phyloP scores from a whole-genome alignment of 2,329 filamentous ascomycete species.

The Apiospora marii region DNA sequence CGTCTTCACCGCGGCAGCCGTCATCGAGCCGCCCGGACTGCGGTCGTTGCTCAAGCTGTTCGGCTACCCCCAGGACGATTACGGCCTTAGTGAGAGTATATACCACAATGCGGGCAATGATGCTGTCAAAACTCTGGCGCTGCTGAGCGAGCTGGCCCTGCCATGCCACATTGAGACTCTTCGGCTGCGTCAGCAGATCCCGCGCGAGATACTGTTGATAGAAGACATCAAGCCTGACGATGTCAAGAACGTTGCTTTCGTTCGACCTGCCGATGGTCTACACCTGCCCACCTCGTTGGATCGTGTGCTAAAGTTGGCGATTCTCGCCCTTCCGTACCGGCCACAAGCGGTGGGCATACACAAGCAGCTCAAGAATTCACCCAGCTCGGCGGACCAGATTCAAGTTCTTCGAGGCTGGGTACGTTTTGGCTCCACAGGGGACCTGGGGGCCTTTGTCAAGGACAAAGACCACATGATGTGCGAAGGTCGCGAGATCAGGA shows the following conservation, averaged over 20 bases:
- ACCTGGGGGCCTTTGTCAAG: neutral
- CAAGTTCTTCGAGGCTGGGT: constrained; percentile 3
- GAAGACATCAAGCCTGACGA: neutral
- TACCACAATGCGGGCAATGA: constrained; percentile 11
- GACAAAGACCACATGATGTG: neutral
- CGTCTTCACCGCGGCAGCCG: neutral
- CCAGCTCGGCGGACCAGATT: neutral
- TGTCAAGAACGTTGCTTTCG: neutral
- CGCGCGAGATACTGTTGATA: neutral
- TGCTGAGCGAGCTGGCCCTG: neutral
- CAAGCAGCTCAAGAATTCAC: constrained; percentile 2
- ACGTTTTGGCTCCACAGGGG: neutral
- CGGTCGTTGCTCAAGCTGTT: constrained; percentile 17
- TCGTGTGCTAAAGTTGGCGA: constrained; percentile 1
- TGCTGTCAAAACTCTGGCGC: constrained; percentile 3
- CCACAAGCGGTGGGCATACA: neutral
- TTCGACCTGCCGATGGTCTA: neutral
- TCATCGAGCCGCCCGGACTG: constrained; percentile 6
- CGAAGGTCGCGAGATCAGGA: neutral
- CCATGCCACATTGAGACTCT: neutral
- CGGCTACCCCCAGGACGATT: neutral
- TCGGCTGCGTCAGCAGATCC: neutral
- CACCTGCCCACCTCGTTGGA: neutral
- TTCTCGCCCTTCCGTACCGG: constrained; percentile 1
- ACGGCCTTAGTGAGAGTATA: constrained; percentile 7